Evolutionary conservation across 257 asterid genomes (phyloP).

Genomic region (Thymus quinquecostatus): DNA sequence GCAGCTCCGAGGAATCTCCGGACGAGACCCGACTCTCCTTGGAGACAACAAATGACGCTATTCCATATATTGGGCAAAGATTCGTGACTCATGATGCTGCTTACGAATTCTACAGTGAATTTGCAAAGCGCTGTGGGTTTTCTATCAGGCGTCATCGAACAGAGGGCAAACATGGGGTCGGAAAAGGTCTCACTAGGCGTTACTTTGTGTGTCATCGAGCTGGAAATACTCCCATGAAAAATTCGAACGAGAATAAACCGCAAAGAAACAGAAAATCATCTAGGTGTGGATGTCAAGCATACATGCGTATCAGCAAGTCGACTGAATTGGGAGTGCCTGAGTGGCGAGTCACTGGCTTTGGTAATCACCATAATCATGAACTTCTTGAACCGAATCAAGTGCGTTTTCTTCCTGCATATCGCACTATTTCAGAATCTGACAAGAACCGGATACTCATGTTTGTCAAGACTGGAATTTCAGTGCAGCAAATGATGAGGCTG

Average conservation of each 20-base stretch:
- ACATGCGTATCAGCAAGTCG: slow-evolving; percentile 93
- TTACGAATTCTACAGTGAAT: slow-evolving; percentile 85
- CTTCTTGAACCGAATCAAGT: slow-evolving; percentile 96
- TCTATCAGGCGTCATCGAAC: slow-evolving; percentile 95
- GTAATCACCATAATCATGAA: slow-evolving; percentile 92
- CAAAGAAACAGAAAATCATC: slow-evolving; percentile 95
- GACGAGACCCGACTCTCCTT: slow-evolving; percentile 68
- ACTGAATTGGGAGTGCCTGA: slow-evolving; percentile 76
- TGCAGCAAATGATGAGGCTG: slow-evolving; percentile 97
- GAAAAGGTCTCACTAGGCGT: slow-evolving; percentile 97
- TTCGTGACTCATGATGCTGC: slow-evolving; percentile 89
- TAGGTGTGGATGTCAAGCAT: slow-evolving; percentile 97
- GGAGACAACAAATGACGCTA: slow-evolving; percentile 57
- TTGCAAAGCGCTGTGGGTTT: slow-evolving; percentile 85
- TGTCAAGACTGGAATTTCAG: slow-evolving; percentile 95
- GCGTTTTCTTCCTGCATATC: slow-evolving; percentile 97
- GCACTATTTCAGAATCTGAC: slow-evolving; percentile 91
- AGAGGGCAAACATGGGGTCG: slow-evolving; percentile 97
- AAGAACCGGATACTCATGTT: slow-evolving; percentile 87
- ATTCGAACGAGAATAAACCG: slow-evolving; percentile 65
- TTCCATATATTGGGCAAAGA: slow-evolving; percentile 85
- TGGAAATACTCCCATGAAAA: slow-evolving; percentile 86
- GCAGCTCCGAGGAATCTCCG: slow-evolving; percentile 92
- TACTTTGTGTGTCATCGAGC: slow-evolving; percentile 99
- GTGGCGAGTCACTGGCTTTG: slow-evolving; percentile 94